Evolutionary conservation across 2,329 filamentous ascomycete genomes (phyloP), one percentile per base, ranked within the genome.

Genomic region (Ceratocystiopsis brevicomis): DNA sequence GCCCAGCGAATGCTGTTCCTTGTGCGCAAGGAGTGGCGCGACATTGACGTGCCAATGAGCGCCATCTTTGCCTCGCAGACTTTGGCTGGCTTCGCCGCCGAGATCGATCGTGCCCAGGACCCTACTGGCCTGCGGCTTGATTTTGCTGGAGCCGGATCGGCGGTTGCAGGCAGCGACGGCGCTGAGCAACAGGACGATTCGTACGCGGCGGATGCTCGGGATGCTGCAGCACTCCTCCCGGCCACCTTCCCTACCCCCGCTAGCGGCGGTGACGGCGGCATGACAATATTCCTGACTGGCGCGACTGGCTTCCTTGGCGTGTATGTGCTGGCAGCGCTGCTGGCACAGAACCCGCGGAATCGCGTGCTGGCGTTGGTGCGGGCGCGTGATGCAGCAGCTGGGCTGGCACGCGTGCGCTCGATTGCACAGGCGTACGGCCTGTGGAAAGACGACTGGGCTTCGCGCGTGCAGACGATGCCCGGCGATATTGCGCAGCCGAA

Each of bases 241-340:
- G 47, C 47, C 8, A 45, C 51, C n/a, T 52, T 58, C 21, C 47
- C 50, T 3, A 38, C 53, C 10, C 5, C 25, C 8, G 25, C 25
- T 10, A 30, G 8, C 25, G 10, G 10, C 10, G 25, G 25, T 9
- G 10, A 11, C 25, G 25, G 30, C 48, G 47, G 59, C 45, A 46
- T 63, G 47, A 85, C 78, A 0, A 68, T 90, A 12, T 81, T 95
- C 58, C 62, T 95, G 6, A 95, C 87, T 3, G 86, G 88, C 38
- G 85, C 83, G 4, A 95, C 87, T 6, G 87, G 87, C 3, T 95
- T 95, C 65, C 61, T 95, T 17, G 87, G 87, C 25, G 72, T 82
- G 0, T 92, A 86, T 54, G 65, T 95, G 12, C 64, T 92, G 32
- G 71, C 71, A 44, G 83, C 93, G 44, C 60, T 94, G 1, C 67